Evolutionary conservation across 2,329 filamentous ascomycete species (phyloP).

Genomic region (Penicillium sp.): DNA sequence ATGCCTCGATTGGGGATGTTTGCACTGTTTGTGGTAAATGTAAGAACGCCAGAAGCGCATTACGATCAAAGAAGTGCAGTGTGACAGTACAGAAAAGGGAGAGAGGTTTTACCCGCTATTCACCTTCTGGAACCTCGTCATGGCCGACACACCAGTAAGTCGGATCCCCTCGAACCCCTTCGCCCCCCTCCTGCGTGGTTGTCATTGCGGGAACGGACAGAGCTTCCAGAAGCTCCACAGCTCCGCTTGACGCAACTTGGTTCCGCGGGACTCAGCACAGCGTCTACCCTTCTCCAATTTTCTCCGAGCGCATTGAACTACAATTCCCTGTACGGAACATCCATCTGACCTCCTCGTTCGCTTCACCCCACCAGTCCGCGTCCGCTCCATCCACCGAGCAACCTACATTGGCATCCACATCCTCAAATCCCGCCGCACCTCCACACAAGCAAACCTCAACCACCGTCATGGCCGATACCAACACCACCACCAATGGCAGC

Average conservation of each 20-base stretch:
- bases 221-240: slow-evolving; percentile 17
- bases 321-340: background rate
- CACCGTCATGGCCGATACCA: slow-evolving; percentile 25
- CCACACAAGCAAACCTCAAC: background rate
- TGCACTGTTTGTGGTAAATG: slow-evolving; percentile 24
- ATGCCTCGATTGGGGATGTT: slow-evolving; percentile 17
- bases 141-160: slow-evolving; percentile 25
- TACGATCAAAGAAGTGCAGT: background rate
- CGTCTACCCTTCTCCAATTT: background rate
- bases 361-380: background rate
- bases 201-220: slow-evolving; percentile 2
- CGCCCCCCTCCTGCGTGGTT: background rate
- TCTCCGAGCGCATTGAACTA: background rate
- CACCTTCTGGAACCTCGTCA: background rate
- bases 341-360: background rate
- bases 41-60: background rate
- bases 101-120: background rate
- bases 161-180: background rate
- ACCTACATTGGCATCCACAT: background rate
- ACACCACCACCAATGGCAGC: slow-evolving; percentile 26
- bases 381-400: background rate
- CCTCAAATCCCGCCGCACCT: slow-evolving; percentile 2
- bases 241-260: slow-evolving; percentile 17
- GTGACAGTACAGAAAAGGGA: background rate
- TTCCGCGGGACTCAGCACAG: slow-evolving; percentile 6